phyloP scores from a whole-genome alignment of 2,329 filamentous ascomycete genomes.

The Colletotrichum paranaense region DNA sequence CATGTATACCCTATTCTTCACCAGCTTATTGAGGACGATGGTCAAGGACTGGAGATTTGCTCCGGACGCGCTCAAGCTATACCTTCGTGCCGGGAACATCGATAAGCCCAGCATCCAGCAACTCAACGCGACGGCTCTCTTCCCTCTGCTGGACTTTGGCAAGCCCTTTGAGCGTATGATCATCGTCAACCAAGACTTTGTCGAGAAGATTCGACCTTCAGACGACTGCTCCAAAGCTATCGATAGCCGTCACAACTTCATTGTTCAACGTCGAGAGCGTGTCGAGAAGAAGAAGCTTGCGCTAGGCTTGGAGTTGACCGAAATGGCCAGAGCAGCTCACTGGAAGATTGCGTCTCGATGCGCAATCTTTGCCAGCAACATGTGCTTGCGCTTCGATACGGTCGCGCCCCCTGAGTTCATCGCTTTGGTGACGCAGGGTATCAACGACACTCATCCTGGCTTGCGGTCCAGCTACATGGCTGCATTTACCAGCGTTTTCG shows the following conservation, averaged over 20 bases:
- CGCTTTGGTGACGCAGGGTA: constrained; percentile 82
- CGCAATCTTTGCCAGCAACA: constrained; percentile 88
- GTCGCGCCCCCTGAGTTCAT: constrained; percentile 86
- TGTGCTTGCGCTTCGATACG: constrained; percentile 91
- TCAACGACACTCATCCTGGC: constrained; percentile 91
- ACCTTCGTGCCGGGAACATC: constrained; percentile 88
- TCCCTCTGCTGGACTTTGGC: constrained; percentile 91
- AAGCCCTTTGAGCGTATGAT: constrained; percentile 89
- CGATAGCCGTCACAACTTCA: constrained; percentile 75
- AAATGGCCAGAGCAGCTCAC: constrained; percentile 81
- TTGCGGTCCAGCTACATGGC: constrained; percentile 84
- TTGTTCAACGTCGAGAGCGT: constrained; percentile 77
- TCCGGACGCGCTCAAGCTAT: constrained; percentile 87
- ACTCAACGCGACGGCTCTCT: constrained; percentile 83
- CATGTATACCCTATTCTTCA: constrained; percentile 90
- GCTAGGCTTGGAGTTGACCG: constrained; percentile 84
- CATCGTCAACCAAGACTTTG: constrained; percentile 77
- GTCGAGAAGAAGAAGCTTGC: constrained; percentile 88
- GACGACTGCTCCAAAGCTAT: constrained; percentile 73
- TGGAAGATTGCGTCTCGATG: constrained; percentile 97
- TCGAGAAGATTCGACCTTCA: constrained; percentile 77
- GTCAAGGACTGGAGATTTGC: constrained; percentile 95
- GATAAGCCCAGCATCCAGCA: constrained; percentile 96
- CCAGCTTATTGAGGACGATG: constrained; percentile 87
- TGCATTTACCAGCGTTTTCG: constrained; percentile 81